phyloP scores from a whole-genome alignment of 306 rosid species.

The Malus orientalis region DNA sequence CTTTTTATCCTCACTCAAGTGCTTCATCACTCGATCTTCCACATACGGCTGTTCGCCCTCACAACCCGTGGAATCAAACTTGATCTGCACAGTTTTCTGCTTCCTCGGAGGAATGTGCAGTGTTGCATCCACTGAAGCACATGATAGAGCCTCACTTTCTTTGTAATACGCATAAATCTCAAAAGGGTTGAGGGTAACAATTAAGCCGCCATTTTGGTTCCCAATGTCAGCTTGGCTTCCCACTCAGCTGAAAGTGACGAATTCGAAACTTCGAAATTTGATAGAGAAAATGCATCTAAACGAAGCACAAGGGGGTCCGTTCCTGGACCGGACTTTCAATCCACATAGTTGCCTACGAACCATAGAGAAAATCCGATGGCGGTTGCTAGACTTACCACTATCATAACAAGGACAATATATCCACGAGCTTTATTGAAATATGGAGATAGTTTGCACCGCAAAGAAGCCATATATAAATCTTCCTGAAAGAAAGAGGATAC shows the following conservation, averaged over 20 bases:
- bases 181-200: slow-evolving; percentile 20
- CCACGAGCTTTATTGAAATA: not conserved
- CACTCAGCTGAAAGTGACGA: slow-evolving; percentile 18
- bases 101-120: slow-evolving; percentile 34
- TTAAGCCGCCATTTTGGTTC: slow-evolving; percentile 28
- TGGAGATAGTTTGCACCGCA: slow-evolving; percentile 10
- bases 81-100: slow-evolving; percentile 23
- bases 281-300: slow-evolving; percentile 13
- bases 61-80: slow-evolving; percentile 10
- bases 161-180: slow-evolving; percentile 29
- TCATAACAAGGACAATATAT: slow-evolving; percentile 4
- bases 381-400: slow-evolving; percentile 12
- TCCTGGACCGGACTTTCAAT: slow-evolving; percentile 28
- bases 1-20: slow-evolving; percentile 31
- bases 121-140: slow-evolving; percentile 27
- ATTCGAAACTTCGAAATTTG: slow-evolving; percentile 4
- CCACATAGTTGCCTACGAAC: slow-evolving; percentile 21
- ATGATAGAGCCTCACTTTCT: slow-evolving; percentile 25
- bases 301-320: slow-evolving; percentile 20
- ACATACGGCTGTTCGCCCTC: slow-evolving; percentile 14
- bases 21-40: slow-evolving; percentile 25
- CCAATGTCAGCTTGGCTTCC: slow-evolving; percentile 22
- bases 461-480: slow-evolving; percentile 8
- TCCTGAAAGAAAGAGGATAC: not conserved
- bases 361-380: slow-evolving; percentile 8